A percentile compares a stretch with the other conserved stretches of the same genome.
These are phyloP conservation scores for Ceratobasidium papillatum DNA, from an alignment of 1,284 basidiomycete species.

Conservation along the genomic window DNA sequence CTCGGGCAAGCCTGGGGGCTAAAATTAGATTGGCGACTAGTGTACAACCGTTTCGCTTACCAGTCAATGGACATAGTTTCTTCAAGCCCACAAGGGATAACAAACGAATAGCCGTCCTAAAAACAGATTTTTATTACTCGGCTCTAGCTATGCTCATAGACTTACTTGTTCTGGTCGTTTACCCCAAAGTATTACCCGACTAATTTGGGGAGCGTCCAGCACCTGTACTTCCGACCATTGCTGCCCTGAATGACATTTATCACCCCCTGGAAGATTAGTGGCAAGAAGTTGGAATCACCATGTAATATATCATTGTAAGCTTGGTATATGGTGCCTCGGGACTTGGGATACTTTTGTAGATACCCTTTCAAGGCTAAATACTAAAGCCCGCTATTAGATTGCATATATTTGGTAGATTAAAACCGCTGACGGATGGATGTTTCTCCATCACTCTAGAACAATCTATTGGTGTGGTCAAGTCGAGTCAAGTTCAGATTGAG, in stretches of 20 bases:
- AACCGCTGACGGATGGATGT: slow-evolving; percentile 41
- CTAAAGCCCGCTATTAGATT: slow-evolving; percentile 32
- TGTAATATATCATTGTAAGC: slow-evolving; percentile 68
- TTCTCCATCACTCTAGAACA: slow-evolving; percentile 40
- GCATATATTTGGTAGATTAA: background rate
- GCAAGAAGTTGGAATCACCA: slow-evolving; percentile 48
- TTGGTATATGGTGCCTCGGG: slow-evolving; percentile 64
- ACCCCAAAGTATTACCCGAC: slow-evolving; percentile 68
- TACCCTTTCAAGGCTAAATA: slow-evolving; percentile 49
- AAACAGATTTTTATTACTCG: background rate
- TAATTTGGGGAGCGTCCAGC: slow-evolving; percentile 65
- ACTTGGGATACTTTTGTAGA: slow-evolving; percentile 62
- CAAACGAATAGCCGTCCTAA: slow-evolving; percentile 57
- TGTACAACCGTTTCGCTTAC: slow-evolving; percentile 41
- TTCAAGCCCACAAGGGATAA: slow-evolving; percentile 72
- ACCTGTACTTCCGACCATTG: slow-evolving; percentile 71
- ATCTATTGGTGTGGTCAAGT: background rate
- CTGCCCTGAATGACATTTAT: slow-evolving; percentile 61
- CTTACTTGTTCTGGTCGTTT: slow-evolving; percentile 64
- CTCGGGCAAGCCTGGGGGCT: slow-evolving; percentile 38
- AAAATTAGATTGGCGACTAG: slow-evolving; percentile 44
- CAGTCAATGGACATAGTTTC: slow-evolving; percentile 69
- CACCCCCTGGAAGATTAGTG: background rate
- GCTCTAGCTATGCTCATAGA: background rate
- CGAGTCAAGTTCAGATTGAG: background rate